Evolutionary conservation across 1,139 yeast genomes (phyloP).

Genomic region (Saccharomyces uvarum): DNA sequence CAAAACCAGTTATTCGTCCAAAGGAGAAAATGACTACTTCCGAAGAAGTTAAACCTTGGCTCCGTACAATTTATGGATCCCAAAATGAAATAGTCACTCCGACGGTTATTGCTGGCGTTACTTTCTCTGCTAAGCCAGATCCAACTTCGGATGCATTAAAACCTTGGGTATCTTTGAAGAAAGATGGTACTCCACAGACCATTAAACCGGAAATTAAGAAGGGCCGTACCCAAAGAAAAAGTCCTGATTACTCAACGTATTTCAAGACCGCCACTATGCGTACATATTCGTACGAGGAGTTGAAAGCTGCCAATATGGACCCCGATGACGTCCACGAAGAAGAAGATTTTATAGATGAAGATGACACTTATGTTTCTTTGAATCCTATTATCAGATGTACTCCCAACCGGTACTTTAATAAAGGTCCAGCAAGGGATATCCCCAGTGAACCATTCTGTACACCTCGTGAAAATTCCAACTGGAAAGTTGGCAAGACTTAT

Average conservation of each 20-base stretch:
- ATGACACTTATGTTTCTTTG: constrained; percentile 56
- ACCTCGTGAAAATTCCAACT: constrained; percentile 53
- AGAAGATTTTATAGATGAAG: constrained; percentile 52
- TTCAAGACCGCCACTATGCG: constrained; percentile 62
- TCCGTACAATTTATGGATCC: constrained; percentile 56
- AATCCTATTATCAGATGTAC: constrained; percentile 81
- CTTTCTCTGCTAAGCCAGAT: constrained; percentile 64
- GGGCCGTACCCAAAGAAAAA: constrained; percentile 56
- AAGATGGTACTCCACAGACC: constrained; percentile 75
- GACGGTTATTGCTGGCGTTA: constrained; percentile 72
- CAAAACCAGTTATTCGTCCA: constrained; percentile 25
- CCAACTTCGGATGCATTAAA: constrained; percentile 57
- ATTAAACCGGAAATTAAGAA: constrained; percentile 65
- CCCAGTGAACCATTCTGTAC: constrained; percentile 73
- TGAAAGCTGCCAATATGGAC: constrained; percentile 64
- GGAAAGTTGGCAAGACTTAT: constrained; percentile 55
- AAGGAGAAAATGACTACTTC: constrained; percentile 30
- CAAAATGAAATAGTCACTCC: constrained; percentile 66
- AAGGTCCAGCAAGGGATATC: constrained; percentile 52
- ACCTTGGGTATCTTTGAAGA: constrained; percentile 75
- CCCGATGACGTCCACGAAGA: constrained; percentile 51
- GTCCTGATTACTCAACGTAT: constrained; percentile 69
- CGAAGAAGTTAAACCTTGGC: constrained; percentile 56
- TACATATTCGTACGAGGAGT: constrained; percentile 48
- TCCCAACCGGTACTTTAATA: constrained; percentile 62